phyloP scores from a whole-genome alignment of 2,329 filamentous ascomycete genomes.

The Botrytis sinoallii region DNA sequence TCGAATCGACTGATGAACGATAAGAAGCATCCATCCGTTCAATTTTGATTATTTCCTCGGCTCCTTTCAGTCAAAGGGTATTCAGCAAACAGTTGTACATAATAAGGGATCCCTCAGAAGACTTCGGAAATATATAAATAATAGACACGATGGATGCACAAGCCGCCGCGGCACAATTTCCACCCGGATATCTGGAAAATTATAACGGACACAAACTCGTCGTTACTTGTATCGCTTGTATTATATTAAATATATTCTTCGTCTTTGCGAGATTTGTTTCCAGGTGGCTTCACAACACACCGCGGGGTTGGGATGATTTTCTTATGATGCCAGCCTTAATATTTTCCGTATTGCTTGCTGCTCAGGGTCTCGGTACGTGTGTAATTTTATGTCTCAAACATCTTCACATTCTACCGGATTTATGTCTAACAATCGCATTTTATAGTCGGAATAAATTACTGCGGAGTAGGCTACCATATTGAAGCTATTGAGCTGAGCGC shows the following conservation, averaged over 20 bases:
- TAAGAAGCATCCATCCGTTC: not conserved
- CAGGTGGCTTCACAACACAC: conserved; percentile 15
- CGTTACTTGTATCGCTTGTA: conserved; percentile 7
- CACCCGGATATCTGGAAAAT: conserved; percentile 13
- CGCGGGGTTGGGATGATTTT: conserved; percentile 18
- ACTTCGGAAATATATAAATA: not conserved
- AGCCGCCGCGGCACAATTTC: not conserved
- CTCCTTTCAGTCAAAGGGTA: not conserved
- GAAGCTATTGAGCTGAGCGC: not conserved
- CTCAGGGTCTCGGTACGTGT: conserved; percentile 15
- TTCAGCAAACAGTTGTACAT: not conserved
- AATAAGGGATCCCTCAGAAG: not conserved
- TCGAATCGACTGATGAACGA: conserved; percentile 9
- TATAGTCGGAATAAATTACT: conserved; percentile 18
- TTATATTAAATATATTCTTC: conserved; percentile 10
- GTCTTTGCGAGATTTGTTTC: conserved; percentile 7
- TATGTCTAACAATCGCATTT: not conserved
- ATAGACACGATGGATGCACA: conserved; percentile 12
- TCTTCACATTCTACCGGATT: not conserved
- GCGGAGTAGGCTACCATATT: conserved; percentile 15
- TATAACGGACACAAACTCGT: conserved; percentile 15
- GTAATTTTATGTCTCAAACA: not conserved
- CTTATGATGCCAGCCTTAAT: conserved; percentile 17
- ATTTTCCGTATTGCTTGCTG: conserved; percentile 13
- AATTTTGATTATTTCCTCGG: not conserved